Evolutionary conservation across 2,329 filamentous ascomycete genomes (phyloP).

Genomic region (Gremmenia infestans): DNA sequence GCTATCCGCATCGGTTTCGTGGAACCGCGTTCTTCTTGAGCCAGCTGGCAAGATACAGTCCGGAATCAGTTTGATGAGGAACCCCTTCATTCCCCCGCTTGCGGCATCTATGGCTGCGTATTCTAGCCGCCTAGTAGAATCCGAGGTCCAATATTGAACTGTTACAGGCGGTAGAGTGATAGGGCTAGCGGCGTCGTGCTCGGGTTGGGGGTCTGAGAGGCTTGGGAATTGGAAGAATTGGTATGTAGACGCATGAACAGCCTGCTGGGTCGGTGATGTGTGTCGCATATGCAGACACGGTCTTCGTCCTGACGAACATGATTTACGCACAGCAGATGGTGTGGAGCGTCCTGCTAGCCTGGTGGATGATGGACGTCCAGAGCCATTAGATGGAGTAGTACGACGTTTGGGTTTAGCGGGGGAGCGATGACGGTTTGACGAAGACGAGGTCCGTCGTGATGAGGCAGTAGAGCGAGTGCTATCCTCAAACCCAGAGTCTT

Average conservation of each 20-base stretch:
- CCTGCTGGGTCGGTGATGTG: conserved; percentile 1
- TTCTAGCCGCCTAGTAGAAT: conserved; percentile 56
- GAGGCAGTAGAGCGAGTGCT: conserved; percentile 2
- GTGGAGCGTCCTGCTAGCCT: conserved; percentile 19
- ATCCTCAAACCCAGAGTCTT: conserved; percentile 29
- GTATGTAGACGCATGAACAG: conserved; percentile 11
- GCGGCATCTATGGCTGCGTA: conserved; percentile 64
- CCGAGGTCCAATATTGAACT: conserved; percentile 63
- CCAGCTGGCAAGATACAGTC: conserved; percentile 54
- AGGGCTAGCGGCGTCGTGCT: conserved; percentile 37
- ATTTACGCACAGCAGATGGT: background rate
- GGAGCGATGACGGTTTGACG: conserved; percentile 6
- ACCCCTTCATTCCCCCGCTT: conserved; percentile 54
- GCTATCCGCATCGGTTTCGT: conserved; percentile 37
- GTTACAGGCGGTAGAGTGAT: conserved; percentile 48
- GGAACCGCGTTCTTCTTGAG: conserved; percentile 48
- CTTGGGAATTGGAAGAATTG: conserved; percentile 31
- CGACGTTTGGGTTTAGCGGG: conserved; percentile 8
- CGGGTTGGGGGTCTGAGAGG: conserved; percentile 10
- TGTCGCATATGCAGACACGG: conserved; percentile 8
- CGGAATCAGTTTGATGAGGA: conserved; percentile 55
- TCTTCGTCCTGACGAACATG: conserved; percentile 4
- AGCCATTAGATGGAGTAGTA: conserved; percentile 10
- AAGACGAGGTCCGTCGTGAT: conserved; percentile 17
- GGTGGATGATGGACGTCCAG: conserved; percentile 14